Evolutionary conservation across 2,329 filamentous ascomycete genomes (phyloP), one percentile per base, ranked within the genome.

Genomic region (Cercospora zeina): DNA sequence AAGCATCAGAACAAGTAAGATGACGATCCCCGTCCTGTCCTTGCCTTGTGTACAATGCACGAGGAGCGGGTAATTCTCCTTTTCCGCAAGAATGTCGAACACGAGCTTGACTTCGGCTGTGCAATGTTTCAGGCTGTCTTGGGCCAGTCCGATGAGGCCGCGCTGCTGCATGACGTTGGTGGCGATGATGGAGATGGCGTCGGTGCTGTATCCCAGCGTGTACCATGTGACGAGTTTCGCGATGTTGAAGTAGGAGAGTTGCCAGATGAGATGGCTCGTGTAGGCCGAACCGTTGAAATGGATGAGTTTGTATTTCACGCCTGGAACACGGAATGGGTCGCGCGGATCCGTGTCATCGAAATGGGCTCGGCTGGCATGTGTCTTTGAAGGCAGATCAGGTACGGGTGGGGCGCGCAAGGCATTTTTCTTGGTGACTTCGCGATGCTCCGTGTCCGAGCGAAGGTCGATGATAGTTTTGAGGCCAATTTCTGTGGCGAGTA

Each of bases 1-100:
- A 10, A 89, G 77, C 70, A 93, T 80, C 19, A 96, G 77, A 0
- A 89, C 75, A 3, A 96, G 78, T 42, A 89, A 79, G 4, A 91
- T 80, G 10, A 90, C 80, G 11, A 96, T 78, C 0, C 92, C 92
- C 1, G 86, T 92, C 1, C 92, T 84, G 72, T 96, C 92, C 73
- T 96, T 96, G 62, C 92, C 92, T 71, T 96, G 91, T 0, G 91
- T 95, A 75, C 92, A 96, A 75, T 96, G 91, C 2, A 95, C 78
- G 7, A 96, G 73, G 0, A 87, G 75, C 0, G 91, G 91, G 65
- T 87, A 85, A 14, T 80, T 80, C 0, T 74, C 68, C 2, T 78
- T 73, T 1, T 80, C 73, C 9, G 80, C 76, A 24, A 85, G 74
- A 6, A 83, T 74, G 7, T 78, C 75, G 37, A 87, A 82, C 30